These are phyloP conservation scores for Phytophthora capsici DNA, from an alignment of 352 stramenopile species.

Conservation along the genomic window DNA sequence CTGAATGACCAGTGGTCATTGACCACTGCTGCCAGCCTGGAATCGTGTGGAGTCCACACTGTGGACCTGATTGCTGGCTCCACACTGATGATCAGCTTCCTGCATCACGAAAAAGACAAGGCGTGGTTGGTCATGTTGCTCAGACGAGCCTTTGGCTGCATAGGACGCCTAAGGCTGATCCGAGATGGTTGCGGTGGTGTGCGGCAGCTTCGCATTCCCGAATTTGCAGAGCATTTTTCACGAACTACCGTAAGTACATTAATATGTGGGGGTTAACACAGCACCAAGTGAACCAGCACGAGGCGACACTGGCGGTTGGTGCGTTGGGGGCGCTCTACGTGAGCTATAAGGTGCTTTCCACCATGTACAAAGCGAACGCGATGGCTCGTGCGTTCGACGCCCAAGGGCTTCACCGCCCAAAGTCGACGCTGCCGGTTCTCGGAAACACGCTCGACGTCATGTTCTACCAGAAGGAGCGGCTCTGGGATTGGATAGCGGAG, in stretches of 20 bases:
- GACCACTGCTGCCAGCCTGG: too few species aligned
- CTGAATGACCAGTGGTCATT: neutral
- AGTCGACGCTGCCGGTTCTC: conserved; percentile 41
- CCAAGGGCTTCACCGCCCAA: conserved; percentile 31
- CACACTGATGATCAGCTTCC: conserved; percentile 10
- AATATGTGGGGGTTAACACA: conserved; percentile 21
- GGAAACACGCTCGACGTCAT: conserved; percentile 47
- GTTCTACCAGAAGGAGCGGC: conserved; percentile 42
- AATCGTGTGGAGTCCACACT: too few species aligned
- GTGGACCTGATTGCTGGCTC: neutral
- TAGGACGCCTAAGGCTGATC: conserved; percentile 14
- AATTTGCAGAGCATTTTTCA: conserved; percentile 3
- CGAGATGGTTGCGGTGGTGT: conserved; percentile 27
- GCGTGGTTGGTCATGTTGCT: neutral
- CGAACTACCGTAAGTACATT: too few species aligned
- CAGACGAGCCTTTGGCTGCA: conserved; percentile 29
- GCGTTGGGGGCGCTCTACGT: conserved; percentile 17
- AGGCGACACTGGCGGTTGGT: conserved; percentile 8
- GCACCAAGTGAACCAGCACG: conserved; percentile 18
- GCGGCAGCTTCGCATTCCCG: conserved; percentile 15
- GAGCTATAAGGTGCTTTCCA: conserved; percentile 18
- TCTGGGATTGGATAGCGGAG: conserved; percentile 67
- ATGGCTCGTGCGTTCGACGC: conserved; percentile 21
- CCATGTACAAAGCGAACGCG: conserved; percentile 7
- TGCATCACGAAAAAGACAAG: conserved; percentile 3